Conservation (phyloP, 495 filamentous ascomycete genomes). For the Friedmanniomyces endolithicus region DNA sequence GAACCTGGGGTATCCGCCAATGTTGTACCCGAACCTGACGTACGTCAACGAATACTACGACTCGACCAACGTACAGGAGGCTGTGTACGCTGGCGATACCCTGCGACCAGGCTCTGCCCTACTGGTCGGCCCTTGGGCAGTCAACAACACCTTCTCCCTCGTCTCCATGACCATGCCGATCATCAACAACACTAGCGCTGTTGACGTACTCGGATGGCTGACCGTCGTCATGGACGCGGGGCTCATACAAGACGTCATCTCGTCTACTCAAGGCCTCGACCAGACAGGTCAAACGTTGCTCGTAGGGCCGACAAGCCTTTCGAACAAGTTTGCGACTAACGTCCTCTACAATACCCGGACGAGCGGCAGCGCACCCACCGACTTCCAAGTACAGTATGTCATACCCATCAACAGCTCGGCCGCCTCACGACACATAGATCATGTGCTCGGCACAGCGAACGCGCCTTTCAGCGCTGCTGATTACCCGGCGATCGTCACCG, state of each 20-base stretch:
- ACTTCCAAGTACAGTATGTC: slow-evolving; percentile 31
- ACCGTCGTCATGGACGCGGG: slow-evolving; percentile 55
- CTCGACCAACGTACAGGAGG: slow-evolving; percentile 28
- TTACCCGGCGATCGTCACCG: slow-evolving; percentile 46
- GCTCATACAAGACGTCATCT: slow-evolving; percentile 45
- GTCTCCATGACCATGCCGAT: slow-evolving; percentile 70
- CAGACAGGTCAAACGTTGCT: slow-evolving; percentile 53
- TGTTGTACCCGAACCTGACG: slow-evolving; percentile 63
- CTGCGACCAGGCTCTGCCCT: slow-evolving; percentile 36
- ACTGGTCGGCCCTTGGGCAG: slow-evolving; percentile 52
- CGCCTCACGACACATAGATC: slow-evolving; percentile 37
- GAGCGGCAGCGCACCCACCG: slow-evolving; percentile 3
- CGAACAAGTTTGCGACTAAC: slow-evolving; percentile 47
- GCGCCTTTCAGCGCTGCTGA: slow-evolving; percentile 42
- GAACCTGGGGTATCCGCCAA: slow-evolving; percentile 48
- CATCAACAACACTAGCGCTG: slow-evolving; percentile 44
- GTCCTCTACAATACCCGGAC: slow-evolving; percentile 21
- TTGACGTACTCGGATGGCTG: slow-evolving; percentile 60
- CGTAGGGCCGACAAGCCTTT: slow-evolving; percentile 48
- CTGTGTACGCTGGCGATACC: slow-evolving; percentile 38
- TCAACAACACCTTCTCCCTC: slow-evolving; percentile 61
- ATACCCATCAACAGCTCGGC: slow-evolving; percentile 29
- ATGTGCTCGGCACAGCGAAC: slow-evolving; percentile 34
- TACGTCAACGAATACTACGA: slow-evolving; percentile 37
- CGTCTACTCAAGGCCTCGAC: slow-evolving; percentile 54